A percentile compares a stretch with the other conserved stretches of the same genome.
These are phyloP conservation scores for Taphrina wiesneri DNA, from an alignment of 1,139 yeast species.

Conservation along the genomic window DNA sequence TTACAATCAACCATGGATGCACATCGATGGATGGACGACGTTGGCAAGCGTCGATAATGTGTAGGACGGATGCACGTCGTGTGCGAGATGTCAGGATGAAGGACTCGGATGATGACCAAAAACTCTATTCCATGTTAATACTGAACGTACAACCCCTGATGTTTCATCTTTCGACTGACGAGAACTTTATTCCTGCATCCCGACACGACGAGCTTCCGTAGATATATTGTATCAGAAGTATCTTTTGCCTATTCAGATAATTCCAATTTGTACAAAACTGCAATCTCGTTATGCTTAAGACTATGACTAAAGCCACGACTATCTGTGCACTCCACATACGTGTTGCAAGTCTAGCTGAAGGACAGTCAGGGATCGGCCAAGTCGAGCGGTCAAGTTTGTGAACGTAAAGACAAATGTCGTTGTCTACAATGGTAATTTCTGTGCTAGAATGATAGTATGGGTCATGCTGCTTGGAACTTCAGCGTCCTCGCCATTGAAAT, in stretches of 20 bases:
- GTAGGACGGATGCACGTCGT: not conserved
- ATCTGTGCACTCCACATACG: too few relatives aligned
- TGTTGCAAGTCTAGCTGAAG: too few relatives aligned
- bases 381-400: too few relatives aligned
- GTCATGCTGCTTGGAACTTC: too few relatives aligned
- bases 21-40: not conserved
- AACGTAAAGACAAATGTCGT: too few relatives aligned
- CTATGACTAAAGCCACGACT: too few relatives aligned
- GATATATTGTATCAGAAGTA: too few relatives aligned
- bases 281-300: too few relatives aligned
- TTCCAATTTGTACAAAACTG: not conserved
- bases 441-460: too few relatives aligned
- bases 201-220: not conserved
- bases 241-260: not conserved
- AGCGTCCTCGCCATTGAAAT: too few relatives aligned
- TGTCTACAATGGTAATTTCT: too few relatives aligned
- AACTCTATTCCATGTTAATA: conserved; percentile 29
- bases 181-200: not conserved
- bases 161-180: conserved; percentile 30
- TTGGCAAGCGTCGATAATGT: not conserved
- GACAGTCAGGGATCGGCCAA: too few relatives aligned
- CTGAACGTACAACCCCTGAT: conserved; percentile 26
- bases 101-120: conserved; percentile 27
- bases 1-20: not conserved
- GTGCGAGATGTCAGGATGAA: not conserved